Evolutionary conservation across 2,329 filamentous ascomycete species (phyloP), one percentile per base, ranked within the genome.

Genomic region (Calonectria pseudoturangicola): DNA sequence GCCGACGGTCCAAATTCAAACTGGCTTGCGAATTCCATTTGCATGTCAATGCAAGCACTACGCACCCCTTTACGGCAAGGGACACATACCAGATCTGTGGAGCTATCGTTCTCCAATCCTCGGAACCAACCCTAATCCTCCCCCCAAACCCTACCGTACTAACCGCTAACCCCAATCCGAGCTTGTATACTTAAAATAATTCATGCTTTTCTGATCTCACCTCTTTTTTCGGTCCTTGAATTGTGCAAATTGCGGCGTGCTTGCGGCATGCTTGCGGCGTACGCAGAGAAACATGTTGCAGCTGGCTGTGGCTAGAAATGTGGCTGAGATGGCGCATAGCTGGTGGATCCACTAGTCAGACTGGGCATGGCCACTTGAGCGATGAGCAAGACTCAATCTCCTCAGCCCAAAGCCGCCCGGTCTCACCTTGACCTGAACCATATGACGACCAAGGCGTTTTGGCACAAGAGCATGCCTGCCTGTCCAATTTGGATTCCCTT

Each of bases 371-470:
- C 25, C 43, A 45, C 43, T 45, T n/a, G 43, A n/a, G 43, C 18
- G 18, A 25, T 33, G 30, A 39, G 30, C n/a, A 6, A 58, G 43
- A 45, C 54, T 39, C 54, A 39, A 21, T 36, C 54, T 39, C 54
- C 36, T 39, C 9, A 58, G 36, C 30, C 54, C 36, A 39, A 58
- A 56, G 51, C 51, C 12, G 21, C 12, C 54, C 8, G 54, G 54
- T 58, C 54, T 58, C 33, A 58, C 54, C 51, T 58, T 28, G 54
- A 58, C 30, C 36, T 58, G 54, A 58, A 58, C 54, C 54, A 30
- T 58, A 39, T 58, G 54, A 39, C n/a, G 30, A 39, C 54, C 54
- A 58, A 58, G 13, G 30, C 21, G 54, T 58, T 25, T 39, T 33
- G 21, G 54, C 54, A 39, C 7, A n/a, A 33, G 30, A n/a, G 16